These are phyloP conservation scores for Handroanthus guayacan DNA, from an alignment of 257 asterid species.

Conservation along the genomic window DNA sequence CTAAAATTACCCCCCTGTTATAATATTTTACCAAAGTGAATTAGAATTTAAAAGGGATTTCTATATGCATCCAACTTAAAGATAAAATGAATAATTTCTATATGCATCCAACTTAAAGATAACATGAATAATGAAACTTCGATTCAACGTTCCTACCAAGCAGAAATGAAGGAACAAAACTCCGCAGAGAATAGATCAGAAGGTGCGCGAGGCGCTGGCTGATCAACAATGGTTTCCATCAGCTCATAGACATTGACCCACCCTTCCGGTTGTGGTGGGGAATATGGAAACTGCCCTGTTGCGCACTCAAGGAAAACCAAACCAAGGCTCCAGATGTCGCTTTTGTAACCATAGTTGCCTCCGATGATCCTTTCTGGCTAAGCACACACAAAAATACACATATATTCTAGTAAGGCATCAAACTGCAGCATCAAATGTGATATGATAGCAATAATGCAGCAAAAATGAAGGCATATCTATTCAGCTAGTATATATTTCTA, in stretches of 20 bases:
- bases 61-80: conserved; percentile 1
- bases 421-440: neutral
- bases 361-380: conserved; percentile 98
- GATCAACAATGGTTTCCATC: conserved; percentile 88
- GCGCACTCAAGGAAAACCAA: conserved; percentile 94
- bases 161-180: conserved; percentile 87
- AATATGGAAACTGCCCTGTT: conserved; percentile 81
- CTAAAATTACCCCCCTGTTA: neutral
- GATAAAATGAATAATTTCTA: conserved; percentile 10
- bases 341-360: conserved; percentile 73
- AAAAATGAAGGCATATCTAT: conserved; percentile 7
- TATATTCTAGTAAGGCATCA: neutral
- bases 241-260: conserved; percentile 91
- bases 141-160: conserved; percentile 62
- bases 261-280: conserved; percentile 86
- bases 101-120: conserved; percentile 1
- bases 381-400: conserved; percentile 19
- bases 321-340: conserved; percentile 99
- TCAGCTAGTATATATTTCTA: conserved; percentile 14
- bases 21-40: conserved; percentile 2
- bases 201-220: conserved; percentile 85
- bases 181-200: conserved; percentile 81
- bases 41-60: neutral
- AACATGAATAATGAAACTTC: conserved; percentile 12
- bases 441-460: neutral